phyloP scores from a whole-genome alignment of 1,139 yeast genomes.

The Candida albicans region DNA sequence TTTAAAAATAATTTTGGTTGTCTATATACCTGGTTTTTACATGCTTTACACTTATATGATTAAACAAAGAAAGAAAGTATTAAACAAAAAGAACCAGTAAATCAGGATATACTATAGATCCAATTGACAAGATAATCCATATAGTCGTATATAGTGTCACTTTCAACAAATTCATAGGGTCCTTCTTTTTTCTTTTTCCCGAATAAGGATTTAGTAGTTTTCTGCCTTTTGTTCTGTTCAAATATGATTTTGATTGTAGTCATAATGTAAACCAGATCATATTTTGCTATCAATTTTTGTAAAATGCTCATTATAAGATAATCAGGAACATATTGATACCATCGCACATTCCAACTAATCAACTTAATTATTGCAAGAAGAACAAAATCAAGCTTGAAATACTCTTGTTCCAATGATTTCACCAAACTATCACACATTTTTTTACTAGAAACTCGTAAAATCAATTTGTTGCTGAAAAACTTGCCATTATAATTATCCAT shows the following conservation, averaged over 20 bases:
- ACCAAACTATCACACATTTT: constrained; percentile 25
- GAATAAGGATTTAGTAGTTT: constrained; percentile 13
- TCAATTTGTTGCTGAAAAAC: constrained; percentile 36
- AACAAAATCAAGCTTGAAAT: constrained; percentile 36
- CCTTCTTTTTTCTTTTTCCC: constrained; percentile 14
- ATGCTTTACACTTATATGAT: constrained; percentile 86
- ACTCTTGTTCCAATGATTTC: constrained; percentile 27
- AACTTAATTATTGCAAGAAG: constrained; percentile 35
- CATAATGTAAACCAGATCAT: constrained; percentile 34
- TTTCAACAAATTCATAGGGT: constrained; percentile 27
- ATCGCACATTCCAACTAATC: constrained; percentile 41
- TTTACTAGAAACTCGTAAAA: constrained; percentile 25
- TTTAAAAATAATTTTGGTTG: constrained; percentile 56
- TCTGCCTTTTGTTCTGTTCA: constrained; percentile 30
- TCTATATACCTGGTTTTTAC: constrained; percentile 86
- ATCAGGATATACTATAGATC: constrained; percentile 23
- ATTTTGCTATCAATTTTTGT: constrained; percentile 28
- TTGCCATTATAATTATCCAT: constrained; percentile 31
- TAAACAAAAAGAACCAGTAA: constrained; percentile 24
- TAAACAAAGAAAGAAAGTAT: constrained; percentile 74
- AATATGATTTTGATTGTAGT: constrained; percentile 35
- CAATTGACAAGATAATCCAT: constrained; percentile 32
- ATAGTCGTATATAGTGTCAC: constrained; percentile 38
- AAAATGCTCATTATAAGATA: constrained; percentile 31
- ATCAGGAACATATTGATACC: constrained; percentile 43